Conservation (phyloP, 352 stramenopile species). For the Globisporangium cylindrosporum region DNA sequence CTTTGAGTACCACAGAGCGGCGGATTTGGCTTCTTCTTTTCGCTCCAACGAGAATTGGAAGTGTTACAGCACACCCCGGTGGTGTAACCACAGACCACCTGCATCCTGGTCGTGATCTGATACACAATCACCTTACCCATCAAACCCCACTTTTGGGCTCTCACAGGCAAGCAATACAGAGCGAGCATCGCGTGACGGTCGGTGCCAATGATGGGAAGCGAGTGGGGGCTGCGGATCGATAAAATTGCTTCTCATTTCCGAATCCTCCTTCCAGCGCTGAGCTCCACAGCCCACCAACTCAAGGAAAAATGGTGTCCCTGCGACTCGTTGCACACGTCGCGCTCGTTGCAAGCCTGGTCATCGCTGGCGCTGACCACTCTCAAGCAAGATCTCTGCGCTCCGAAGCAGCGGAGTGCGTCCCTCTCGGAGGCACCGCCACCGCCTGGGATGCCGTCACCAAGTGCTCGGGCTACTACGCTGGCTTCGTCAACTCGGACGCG, state of each 20-base stretch:
- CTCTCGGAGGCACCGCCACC: not conserved
- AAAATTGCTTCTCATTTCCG: not conserved
- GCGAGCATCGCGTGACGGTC: not conserved
- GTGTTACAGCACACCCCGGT: not conserved
- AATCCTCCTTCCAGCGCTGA: not conserved
- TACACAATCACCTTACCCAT: not conserved
- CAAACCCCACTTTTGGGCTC: not conserved
- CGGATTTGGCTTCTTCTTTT: not conserved
- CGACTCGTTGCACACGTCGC: not conserved
- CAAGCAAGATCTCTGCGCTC: not conserved
- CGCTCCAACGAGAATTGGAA: not conserved
- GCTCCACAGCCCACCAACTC: not conserved
- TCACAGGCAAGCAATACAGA: not conserved
- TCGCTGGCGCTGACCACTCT: not conserved
- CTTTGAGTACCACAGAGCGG: not conserved
- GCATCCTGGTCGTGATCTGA: not conserved
- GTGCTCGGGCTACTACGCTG: not conserved
- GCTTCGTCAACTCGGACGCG: not conserved
- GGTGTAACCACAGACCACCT: not conserved
- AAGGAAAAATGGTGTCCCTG: not conserved
- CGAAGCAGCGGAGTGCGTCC: not conserved
- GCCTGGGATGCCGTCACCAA: not conserved
- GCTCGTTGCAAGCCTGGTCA: not conserved
- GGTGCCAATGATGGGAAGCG: not conserved
- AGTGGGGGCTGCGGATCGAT: not conserved